phyloP scores from a whole-genome alignment of 1,284 basidiomycete genomes.

The Ustilago hordei region DNA sequence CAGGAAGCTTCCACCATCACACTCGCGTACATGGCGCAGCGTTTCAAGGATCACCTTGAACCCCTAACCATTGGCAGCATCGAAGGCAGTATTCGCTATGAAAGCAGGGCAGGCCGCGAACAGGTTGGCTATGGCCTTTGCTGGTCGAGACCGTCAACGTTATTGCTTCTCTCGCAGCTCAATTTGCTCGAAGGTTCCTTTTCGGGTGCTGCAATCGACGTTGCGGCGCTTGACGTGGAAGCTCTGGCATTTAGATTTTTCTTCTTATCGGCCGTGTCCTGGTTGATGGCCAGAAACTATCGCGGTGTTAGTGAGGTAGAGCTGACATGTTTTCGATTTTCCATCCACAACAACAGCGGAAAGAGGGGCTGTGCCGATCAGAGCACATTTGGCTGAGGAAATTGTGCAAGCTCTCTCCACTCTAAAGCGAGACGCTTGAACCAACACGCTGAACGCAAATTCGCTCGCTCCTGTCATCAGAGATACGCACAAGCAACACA shows the following conservation, averaged over 20 bases:
- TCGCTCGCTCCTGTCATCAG: background rate
- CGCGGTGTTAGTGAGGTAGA: background rate
- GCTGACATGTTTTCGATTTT: background rate
- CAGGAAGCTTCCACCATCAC: background rate
- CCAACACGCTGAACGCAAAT: conserved; percentile 23
- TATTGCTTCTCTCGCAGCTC: background rate
- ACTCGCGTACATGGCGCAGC: background rate
- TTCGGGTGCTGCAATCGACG: background rate
- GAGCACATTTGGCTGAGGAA: conserved; percentile 12
- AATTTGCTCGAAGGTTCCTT: conserved; percentile 35
- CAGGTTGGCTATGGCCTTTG: background rate
- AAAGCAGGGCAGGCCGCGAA: too few species aligned
- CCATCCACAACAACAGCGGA: background rate
- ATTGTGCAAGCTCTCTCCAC: conserved; percentile 35
- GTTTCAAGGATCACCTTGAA: too few species aligned
- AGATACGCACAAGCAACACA: conserved; percentile 9
- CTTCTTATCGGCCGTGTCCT: conserved; percentile 35
- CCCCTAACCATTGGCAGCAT: too few species aligned
- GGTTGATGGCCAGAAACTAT: background rate
- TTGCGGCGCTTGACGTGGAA: conserved; percentile 30
- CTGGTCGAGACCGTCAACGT: conserved; percentile 12
- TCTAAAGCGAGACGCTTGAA: background rate
- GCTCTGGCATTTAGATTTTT: conserved; percentile 18
- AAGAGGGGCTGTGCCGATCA: conserved; percentile 41
- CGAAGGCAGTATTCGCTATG: too few species aligned